Percentiles rank a stretch among this genome's conserved stretches.
Evolutionary conservation across 1,284 basidiomycete genomes (phyloP).

Genomic region (Xerocomus cyaneibrunnescens): DNA sequence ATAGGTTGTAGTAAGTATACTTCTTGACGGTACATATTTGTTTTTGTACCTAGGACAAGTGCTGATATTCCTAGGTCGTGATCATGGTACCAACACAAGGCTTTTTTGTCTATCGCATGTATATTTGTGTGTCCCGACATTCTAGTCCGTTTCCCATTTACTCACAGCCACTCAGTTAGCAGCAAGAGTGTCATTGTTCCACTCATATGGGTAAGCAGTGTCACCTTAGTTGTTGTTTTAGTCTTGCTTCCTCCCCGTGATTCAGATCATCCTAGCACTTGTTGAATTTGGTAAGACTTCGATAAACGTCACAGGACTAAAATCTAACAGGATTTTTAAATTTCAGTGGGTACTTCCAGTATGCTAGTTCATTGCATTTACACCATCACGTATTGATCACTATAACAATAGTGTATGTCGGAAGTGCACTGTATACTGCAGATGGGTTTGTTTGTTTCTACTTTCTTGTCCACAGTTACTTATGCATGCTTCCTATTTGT

Average conservation of each 20-base stretch:
- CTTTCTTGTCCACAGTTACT: not conserved
- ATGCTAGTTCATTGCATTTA: not conserved
- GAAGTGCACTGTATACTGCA: not conserved
- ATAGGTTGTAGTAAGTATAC: conserved; percentile 4
- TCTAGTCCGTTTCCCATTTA: not conserved
- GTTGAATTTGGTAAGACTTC: conserved; percentile 13
- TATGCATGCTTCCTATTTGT: not conserved
- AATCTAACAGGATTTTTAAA: not conserved
- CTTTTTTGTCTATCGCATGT: conserved; percentile 7
- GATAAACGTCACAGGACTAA: too few species aligned
- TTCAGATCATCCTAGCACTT: not conserved
- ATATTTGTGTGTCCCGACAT: not conserved
- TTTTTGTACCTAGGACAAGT: not conserved
- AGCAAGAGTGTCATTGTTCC: conserved; percentile 1
- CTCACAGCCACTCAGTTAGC: conserved; percentile 14
- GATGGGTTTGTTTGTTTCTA: conserved; percentile 4
- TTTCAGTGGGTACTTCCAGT: not conserved
- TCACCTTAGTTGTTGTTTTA: too few species aligned
- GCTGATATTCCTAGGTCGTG: conserved; percentile 4
- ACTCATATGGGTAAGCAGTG: conserved; percentile 11
- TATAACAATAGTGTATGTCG: conserved; percentile 1
- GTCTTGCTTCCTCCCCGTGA: not conserved
- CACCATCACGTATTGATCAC: not conserved
- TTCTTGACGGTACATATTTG: conserved; percentile 5
- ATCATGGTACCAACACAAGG: conserved; percentile 8